A percentile compares a stretch with the other conserved stretches of the same genome.
Conservation (phyloP, 1,284 basidiomycete genomes). For the Sanguinoderma infundibulare region DNA sequence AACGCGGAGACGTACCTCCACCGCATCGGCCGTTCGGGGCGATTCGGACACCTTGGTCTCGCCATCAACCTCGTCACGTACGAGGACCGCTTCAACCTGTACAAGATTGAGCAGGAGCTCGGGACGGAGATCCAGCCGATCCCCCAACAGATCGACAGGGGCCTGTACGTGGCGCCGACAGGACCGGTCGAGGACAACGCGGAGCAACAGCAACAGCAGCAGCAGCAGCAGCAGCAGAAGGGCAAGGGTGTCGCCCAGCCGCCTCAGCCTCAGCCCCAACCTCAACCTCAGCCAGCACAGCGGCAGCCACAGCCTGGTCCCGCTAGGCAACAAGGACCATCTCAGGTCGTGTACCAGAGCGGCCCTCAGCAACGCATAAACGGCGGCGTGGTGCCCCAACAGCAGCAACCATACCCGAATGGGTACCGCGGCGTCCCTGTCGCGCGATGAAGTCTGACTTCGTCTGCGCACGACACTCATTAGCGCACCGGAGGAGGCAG, state of each 20-base stretch:
- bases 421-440: slow-evolving; percentile 38
- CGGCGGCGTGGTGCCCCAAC: slow-evolving; percentile 32
- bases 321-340: slow-evolving; percentile 18
- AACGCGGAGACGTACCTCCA: slow-evolving; percentile 99
- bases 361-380: slow-evolving; percentile 33
- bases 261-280: slow-evolving; percentile 18
- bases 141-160: slow-evolving; percentile 89
- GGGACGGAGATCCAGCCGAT: slow-evolving; percentile 99
- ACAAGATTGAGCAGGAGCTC: slow-evolving; percentile 97
- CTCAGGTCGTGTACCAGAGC: slow-evolving; percentile 39
- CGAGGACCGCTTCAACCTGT: slow-evolving; percentile 97
- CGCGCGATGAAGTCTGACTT: slow-evolving; percentile 32
- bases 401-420: slow-evolving; percentile 31
- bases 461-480: not conserved
- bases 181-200: slow-evolving; percentile 49
- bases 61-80: slow-evolving; percentile 97
- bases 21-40: slow-evolving; percentile 95
- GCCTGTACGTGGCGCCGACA: slow-evolving; percentile 87
- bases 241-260: slow-evolving; percentile 19
- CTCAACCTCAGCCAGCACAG: slow-evolving; percentile 13
- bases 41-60: slow-evolving; percentile 96
- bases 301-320: slow-evolving; percentile 12
- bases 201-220: too few relatives aligned
- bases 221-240: slow-evolving; percentile 31
- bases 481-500: not conserved